Base-by-base conservation (phyloP, 345 rosid species). In the Salix caprea region DNA sequence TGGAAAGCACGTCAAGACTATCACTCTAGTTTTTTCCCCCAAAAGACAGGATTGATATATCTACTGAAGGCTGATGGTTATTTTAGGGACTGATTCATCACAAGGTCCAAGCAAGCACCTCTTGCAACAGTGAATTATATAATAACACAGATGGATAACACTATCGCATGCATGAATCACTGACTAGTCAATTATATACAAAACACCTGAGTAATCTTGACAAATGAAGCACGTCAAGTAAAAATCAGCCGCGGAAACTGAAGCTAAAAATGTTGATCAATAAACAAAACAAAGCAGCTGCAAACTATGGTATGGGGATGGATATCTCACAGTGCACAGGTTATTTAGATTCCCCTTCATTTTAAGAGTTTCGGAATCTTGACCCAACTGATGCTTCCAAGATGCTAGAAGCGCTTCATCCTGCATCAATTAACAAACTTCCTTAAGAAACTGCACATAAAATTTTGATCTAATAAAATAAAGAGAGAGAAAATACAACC, bases 371-470 rank as follows among this genome's bases (percentile, higher is more conserved):
- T 89, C 97, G 70, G 92, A 83, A 88, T 94, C 97, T 78, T 86
- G 86, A 78, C 90, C 94, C 86, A 94, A 76, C 56, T 92, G 97
- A 71, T 91, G 83, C 81, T 91, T 94, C 97, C 93, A 94, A 58
- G 88, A 87, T 23, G 81, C 87, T 74, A 92, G 91, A 81, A 86
- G 87, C 10, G 81, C 85, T 82, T 92, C 98, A 78, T 94, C 98
- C 97, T 94, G 87, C 79, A 78, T 52, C 48, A 65, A 68, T 74
- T 69, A 21, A 74, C 66, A 79, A 75, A 34, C 66, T 44, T 65
- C 75, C 67, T 60, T 70, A 65, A 69, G 26, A 69, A 28, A 66
- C 48, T 50, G 21, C 62, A 72, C 26, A 7, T n/a, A 11, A 58
- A n/a, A n/a, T 58, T 58, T 58, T 58, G 28, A n/a, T 5, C 75